Evolutionary conservation across 441 rosid species (phyloP), one percentile per base, ranked within the genome.

Genomic region (Rhodomyrtus psidioides): DNA sequence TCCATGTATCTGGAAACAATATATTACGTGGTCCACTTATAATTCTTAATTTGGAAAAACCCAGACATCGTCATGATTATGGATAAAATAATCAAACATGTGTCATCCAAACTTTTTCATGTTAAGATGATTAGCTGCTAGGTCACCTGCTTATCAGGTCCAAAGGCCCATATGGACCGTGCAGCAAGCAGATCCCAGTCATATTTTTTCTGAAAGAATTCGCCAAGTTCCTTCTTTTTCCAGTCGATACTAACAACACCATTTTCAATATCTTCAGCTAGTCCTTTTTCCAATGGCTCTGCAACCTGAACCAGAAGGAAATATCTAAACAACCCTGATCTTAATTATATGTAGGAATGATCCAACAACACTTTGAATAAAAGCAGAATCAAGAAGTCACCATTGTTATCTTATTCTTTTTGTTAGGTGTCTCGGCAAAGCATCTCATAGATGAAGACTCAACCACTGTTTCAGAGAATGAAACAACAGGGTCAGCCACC

Each of bases 141-240:
- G 79, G 42, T 84, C 87, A 96, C 99, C 98, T 96, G 99, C 91
- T 94, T 97, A 89, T 97, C 99, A 88, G 98, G 99, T 82, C 99
- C 99, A 90, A 97, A 97, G 39, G 99, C 97, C 99, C 99, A 96
- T 87, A 97, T 96, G 76, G 99, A 97, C 86, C 99, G 94, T 9
- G 99, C 98, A 28, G 99, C 99, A 84, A 97, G 97, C 91, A 97
- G 90, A 93, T 97, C 99, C 99, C 99, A 97, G 86, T 95, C 99
- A 91, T 96, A 97, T 87, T 93, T 96, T 86, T 95, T 93, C 91
- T 92, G 94, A 89, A 97, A 96, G 93, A 97, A 97, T 89, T 97
- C 99, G 53, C 99, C 98, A 28, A 95, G 95, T 42, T 92, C 93
- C 91, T 93, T 97, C 84, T 95, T 88, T 86, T 91, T 95, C 99